Percentiles rank a stretch among this genome's conserved stretches.
Evolutionary conservation across 768 basidiomycete genomes (phyloP).

Genomic region (Lactifluus volemus): DNA sequence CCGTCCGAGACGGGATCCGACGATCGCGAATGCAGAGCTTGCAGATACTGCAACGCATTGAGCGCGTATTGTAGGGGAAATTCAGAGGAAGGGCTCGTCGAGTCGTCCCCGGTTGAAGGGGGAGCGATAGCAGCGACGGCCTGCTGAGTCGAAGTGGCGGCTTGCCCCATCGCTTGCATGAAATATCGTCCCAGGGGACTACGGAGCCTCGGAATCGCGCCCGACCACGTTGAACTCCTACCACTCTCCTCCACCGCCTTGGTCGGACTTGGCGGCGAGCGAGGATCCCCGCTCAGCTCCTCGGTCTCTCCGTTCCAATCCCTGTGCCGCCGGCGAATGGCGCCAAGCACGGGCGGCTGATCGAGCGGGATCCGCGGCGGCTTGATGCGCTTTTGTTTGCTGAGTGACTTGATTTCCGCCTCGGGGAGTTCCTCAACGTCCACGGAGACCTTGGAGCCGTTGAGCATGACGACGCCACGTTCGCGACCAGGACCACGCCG

Average conservation of each 20-base stretch:
- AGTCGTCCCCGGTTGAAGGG: slow-evolving; percentile 33
- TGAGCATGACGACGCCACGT: slow-evolving; percentile 79
- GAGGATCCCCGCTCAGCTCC: slow-evolving; percentile 13
- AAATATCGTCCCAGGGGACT: slow-evolving; percentile 67
- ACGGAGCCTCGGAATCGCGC: slow-evolving; percentile 52
- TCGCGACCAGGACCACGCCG: slow-evolving; percentile 61
- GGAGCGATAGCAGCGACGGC: slow-evolving; percentile 75
- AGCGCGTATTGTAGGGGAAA: slow-evolving; percentile 72
- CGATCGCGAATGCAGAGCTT: slow-evolving; percentile 54
- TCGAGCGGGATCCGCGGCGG: slow-evolving; percentile 85
- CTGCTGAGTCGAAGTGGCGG: slow-evolving; percentile 62
- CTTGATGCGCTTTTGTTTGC: slow-evolving; percentile 80
- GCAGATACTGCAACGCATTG: slow-evolving; percentile 73
- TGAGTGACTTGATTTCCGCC: slow-evolving; percentile 72
- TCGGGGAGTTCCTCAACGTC: slow-evolving; percentile 88
- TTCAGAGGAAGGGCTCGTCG: slow-evolving; percentile 47
- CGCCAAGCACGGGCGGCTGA: slow-evolving; percentile 76
- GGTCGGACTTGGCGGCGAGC: slow-evolving; percentile 20
- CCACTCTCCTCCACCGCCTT: slow-evolving; percentile 13
- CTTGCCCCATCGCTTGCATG: slow-evolving; percentile 66
- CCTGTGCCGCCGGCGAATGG: slow-evolving; percentile 56
- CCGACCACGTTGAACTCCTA: slow-evolving; percentile 33
- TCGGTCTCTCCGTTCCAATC: slow-evolving; percentile 59
- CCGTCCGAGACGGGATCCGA: slow-evolving; percentile 38
- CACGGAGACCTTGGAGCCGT: slow-evolving; percentile 75